These are phyloP conservation scores for Naganishia friedmannii DNA, from an alignment of 768 basidiomycete species.

Conservation along the genomic window DNA sequence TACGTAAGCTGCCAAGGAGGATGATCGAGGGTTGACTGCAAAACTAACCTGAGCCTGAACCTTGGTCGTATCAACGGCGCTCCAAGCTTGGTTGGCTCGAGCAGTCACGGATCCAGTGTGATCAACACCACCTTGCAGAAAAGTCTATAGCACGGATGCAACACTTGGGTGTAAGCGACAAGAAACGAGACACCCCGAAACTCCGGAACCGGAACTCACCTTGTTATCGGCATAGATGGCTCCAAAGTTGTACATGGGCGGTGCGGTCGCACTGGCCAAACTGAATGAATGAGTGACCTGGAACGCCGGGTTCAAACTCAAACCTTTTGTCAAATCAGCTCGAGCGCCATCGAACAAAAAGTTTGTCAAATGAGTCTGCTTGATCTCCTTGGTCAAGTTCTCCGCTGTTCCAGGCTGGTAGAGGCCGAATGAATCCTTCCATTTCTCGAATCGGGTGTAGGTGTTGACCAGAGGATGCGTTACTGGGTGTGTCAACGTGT, in stretches of 20 bases:
- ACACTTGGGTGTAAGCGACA: constrained; percentile 20
- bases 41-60: constrained; percentile 74
- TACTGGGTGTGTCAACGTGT: constrained; percentile 46
- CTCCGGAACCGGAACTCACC: constrained; percentile 55
- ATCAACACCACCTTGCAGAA: constrained; percentile 91
- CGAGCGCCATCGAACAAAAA: constrained; percentile 96
- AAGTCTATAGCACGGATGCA: constrained; percentile 58
- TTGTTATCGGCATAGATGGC: constrained; percentile 82
- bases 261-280: constrained; percentile 74
- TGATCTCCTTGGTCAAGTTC: constrained; percentile 88
- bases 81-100: constrained; percentile 87
- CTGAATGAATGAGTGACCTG: constrained; percentile 96
- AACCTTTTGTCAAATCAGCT: constrained; percentile 88
- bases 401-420: constrained; percentile 90
- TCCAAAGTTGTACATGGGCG: constrained; percentile 90
- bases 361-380: constrained; percentile 83
- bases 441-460: constrained; percentile 71
- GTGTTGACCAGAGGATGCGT: constrained; percentile 62
- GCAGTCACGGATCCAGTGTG: constrained; percentile 86
- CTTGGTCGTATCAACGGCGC: constrained; percentile 71
- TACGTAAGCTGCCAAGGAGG: constrained; percentile 6
- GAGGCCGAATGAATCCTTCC: constrained; percentile 76
- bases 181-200: constrained; percentile 11
- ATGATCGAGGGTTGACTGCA: background rate
- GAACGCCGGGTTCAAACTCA: constrained; percentile 92